These are phyloP conservation scores for Dactylonectria estremocensis DNA, from an alignment of 2,329 filamentous ascomycete genomes.

Conservation along the genomic window DNA sequence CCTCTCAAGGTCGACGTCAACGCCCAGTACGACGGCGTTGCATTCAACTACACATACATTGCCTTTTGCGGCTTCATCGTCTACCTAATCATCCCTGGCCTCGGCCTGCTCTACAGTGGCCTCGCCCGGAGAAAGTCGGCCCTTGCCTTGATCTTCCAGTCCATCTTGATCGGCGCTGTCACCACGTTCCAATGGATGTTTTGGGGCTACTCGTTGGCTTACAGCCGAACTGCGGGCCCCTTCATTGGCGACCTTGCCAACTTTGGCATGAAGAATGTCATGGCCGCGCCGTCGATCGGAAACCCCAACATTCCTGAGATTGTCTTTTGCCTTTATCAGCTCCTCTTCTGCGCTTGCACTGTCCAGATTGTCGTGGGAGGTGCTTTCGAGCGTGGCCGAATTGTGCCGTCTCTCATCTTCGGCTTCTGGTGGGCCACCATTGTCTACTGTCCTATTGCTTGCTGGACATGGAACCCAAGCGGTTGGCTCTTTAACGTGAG, in stretches of 20 bases:
- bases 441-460: constrained; percentile 73
- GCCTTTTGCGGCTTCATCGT: constrained; percentile 37
- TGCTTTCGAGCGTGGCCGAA: constrained; percentile 55
- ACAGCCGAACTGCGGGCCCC: constrained; percentile 51
- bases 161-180: constrained; percentile 60
- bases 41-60: constrained; percentile 36
- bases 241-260: constrained; percentile 54
- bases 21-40: constrained; percentile 29
- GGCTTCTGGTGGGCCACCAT: constrained; percentile 74
- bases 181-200: constrained; percentile 63
- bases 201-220: constrained; percentile 62
- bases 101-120: constrained; percentile 56
- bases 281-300: constrained; percentile 52
- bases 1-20: constrained; percentile 33
- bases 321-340: constrained; percentile 51
- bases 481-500: constrained; percentile 76
- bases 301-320: constrained; percentile 55
- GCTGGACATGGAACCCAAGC: constrained; percentile 76
- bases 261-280: constrained; percentile 52
- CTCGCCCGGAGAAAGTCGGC: constrained; percentile 55
- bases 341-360: constrained; percentile 43
- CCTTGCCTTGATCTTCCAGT: constrained; percentile 62
- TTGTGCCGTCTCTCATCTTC: constrained; percentile 70
- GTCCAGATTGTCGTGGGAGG: constrained; percentile 57
- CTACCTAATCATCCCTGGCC: constrained; percentile 33